These are phyloP conservation scores for Talaromyces marneffei DNA, from an alignment of 2,329 filamentous ascomycete species.

Conservation along the genomic window DNA sequence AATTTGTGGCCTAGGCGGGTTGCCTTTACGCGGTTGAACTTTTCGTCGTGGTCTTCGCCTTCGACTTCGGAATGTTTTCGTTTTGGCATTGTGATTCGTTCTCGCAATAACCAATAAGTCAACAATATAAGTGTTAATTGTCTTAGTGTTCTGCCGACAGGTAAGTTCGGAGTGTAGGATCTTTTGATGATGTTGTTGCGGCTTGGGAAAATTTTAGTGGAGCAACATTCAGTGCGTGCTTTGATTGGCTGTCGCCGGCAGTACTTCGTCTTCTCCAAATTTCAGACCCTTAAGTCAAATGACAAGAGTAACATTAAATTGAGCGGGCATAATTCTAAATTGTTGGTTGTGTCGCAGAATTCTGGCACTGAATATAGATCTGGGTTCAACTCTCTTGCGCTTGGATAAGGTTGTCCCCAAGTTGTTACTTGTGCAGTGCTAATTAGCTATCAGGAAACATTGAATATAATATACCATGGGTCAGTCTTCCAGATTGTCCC, in stretches of 20 bases:
- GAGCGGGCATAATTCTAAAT: too few species aligned
- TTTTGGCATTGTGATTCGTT: conserved; percentile 32
- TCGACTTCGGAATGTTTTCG: conserved; percentile 35
- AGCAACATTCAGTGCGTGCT: background rate
- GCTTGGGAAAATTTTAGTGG: conserved; percentile 6
- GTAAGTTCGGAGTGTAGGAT: background rate
- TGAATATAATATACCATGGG: too few species aligned
- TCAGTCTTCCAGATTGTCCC: too few species aligned
- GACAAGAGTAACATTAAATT: background rate
- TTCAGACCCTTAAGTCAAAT: background rate
- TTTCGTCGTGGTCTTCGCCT: conserved; percentile 20
- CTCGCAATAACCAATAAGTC: background rate
- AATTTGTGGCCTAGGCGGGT: conserved; percentile 44
- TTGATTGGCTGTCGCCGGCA: background rate
- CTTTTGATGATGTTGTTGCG: background rate
- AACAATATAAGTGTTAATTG: too few species aligned
- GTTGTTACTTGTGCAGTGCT: too few species aligned
- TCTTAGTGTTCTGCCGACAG: background rate
- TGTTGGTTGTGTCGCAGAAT: too few species aligned
- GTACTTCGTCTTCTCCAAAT: background rate
- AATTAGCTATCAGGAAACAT: too few species aligned
- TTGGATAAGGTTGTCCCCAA: too few species aligned
- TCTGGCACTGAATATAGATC: too few species aligned
- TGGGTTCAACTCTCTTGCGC: too few species aligned
- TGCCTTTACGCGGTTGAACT: conserved; percentile 29